Base-by-base conservation (phyloP, 164 flowering plant genomes). In the Kingdonia uniflora region DNA sequence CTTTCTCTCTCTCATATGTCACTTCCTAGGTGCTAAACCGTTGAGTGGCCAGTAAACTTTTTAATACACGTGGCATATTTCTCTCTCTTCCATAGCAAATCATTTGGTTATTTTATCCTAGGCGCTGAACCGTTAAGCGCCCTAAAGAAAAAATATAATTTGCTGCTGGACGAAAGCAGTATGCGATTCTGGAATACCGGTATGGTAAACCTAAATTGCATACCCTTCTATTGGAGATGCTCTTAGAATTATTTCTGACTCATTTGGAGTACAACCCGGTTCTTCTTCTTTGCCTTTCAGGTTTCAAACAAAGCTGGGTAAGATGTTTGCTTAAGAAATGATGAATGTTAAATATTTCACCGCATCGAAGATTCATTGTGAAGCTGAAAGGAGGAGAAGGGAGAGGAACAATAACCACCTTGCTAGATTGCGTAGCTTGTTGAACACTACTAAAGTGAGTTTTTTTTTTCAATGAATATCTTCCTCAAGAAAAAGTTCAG, bases 261-360 rank as follows among this genome's bases (percentile, higher is more conserved):
- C 76, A 7, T 55, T 84, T 2, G 85, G 80, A 23, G 69, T 61
- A 39, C 81, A n/a, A n/a, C n/a, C n/a, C n/a, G n/a, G n/a, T 49
- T 62, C 81, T 26, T 71, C 74, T 48, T 67, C 83, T 0, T 61
- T 68, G 1, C 79, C 85, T 14, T 79, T 84, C 48, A 80, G 79
- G 8, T 70, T 78, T 20, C 92, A 86, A 52, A 68, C 78, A 13
- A 94, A 88, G 69, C 39, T 85, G 51, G 80, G 84, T 15, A 80
- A 80, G 63, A 73, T 92, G 87, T 79, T 80, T 6, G 87, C 99
- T 26, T 95, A 88, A 60, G 99, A 92, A 55, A 86, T 92, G 48
- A 82, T 92, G 96, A 95, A 92, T 51, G 99, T 97, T 2, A 92
- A 92, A 59, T 96, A 95, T 11, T 74, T 88, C 0, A 97, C 99